Evolutionary conservation across 305 asterid species (phyloP), one percentile per base, ranked within the genome.

Genomic region (Euphrasia arctica): DNA sequence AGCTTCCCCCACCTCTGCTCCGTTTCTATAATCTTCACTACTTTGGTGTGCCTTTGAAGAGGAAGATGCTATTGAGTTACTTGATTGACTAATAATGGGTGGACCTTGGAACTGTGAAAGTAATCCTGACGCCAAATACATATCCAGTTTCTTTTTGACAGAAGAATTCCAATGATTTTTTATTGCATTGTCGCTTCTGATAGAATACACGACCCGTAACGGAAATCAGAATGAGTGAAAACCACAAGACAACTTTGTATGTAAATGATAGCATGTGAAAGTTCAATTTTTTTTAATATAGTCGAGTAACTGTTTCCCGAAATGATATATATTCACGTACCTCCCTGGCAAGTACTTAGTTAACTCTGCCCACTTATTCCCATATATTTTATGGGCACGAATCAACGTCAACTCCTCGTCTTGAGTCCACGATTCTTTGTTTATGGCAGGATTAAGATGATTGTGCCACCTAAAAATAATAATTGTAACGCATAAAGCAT

Each of bases 151-250:
- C 89, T 93, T 93, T 80, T 90, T 93, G 78, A 93, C 97, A 32
- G 99, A 90, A 80, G 95, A 86, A 79, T 90, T 88, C 99, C 99
- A 90, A 65, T 93, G 99, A 78, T 93, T 93, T 78, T 93, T 93
- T 27, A 93, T 90, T 27, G 99, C 77, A 75, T 93, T 93, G 78
- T 80, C 86, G 10, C 80, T 75, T 71, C 86, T 80, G 93, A 75
- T 72, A 65, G 73, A 72, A 69, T 28, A 28, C 55, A 28, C 57
- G 34, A 4, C 34, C 34, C 34, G 65, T 42, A 55, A 47, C 22
- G 29, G 57, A 32, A 69, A 60, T 62, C 32, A 66, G 28, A 52
- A 67, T 59, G 64, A 72, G 62, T 58, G 63, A 32, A 12, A 31
- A 32, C 68, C 4, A 49, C 54, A 49, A 49, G 34, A 39, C 2